A percentile compares a stretch with the other conserved stretches of the same genome.
phyloP scores from a whole-genome alignment of 2,329 filamentous ascomycete species.

The Aspergillus melleus region DNA sequence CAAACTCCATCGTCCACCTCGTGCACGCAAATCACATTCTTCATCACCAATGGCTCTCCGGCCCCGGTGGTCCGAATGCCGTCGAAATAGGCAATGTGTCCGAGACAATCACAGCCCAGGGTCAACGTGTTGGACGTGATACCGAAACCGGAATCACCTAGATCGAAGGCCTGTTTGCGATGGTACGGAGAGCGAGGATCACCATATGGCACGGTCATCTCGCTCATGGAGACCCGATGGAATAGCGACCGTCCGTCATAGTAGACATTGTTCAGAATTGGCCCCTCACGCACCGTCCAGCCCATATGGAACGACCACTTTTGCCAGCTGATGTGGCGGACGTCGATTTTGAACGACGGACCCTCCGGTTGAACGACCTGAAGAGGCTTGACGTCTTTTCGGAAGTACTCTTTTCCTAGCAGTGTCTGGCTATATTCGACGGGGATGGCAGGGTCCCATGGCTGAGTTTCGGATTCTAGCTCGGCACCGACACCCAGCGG shows the following conservation, averaged over 20 bases:
- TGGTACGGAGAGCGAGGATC: constrained; percentile 65
- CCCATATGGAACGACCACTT: constrained; percentile 68
- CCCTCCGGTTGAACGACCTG: constrained; percentile 69
- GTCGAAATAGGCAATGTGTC: constrained; percentile 63
- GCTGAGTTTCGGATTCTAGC: no score
- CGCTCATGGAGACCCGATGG: constrained; percentile 64
- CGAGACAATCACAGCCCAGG: constrained; percentile 69
- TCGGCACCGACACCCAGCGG: no score
- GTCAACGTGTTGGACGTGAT: constrained; percentile 63
- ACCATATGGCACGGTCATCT: constrained; percentile 53
- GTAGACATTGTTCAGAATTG: constrained; percentile 65
- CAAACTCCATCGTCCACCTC: constrained; percentile 71
- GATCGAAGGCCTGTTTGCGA: constrained; percentile 68
- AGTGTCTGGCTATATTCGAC: no score
- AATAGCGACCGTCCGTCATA: constrained; percentile 64
- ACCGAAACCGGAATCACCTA: constrained; percentile 66
- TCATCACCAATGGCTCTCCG: constrained; percentile 56
- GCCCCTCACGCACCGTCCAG: constrained; percentile 69
- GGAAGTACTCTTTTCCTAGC: not conserved
- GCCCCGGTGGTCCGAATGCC: constrained; percentile 46
- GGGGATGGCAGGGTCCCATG: no score
- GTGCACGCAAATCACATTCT: constrained; percentile 58
- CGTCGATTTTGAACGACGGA: constrained; percentile 60
- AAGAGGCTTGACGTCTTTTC: constrained; percentile 63
- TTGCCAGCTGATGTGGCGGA: constrained; percentile 58